Evolutionary conservation across 2,329 filamentous ascomycete genomes (phyloP).

Genomic region (Xylaria sp.): DNA sequence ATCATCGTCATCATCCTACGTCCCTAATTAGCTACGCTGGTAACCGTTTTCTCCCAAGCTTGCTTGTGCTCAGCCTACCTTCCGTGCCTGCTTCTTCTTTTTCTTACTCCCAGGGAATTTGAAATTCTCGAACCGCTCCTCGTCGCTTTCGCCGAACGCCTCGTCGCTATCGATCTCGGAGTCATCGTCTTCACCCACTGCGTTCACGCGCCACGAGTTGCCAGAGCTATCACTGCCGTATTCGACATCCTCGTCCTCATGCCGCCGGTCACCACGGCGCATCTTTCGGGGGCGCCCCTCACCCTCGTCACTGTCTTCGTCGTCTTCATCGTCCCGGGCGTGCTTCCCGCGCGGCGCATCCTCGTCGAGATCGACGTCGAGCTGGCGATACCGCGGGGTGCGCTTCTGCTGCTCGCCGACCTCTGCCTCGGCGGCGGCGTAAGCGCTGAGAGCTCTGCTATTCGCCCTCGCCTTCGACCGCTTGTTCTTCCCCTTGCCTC

Average conservation of each 20-base stretch:
- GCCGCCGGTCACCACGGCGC: conserved; percentile 53
- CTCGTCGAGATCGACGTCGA: conserved; percentile 56
- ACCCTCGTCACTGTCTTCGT: conserved; percentile 71
- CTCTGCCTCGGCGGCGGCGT: conserved; percentile 66
- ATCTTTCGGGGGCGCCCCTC: conserved; percentile 61
- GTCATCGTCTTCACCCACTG: conserved; percentile 69
- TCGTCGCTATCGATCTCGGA: conserved; percentile 77
- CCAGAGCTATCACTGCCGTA: conserved; percentile 87
- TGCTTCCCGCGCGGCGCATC: conserved; percentile 54
- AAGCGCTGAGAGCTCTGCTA: conserved; percentile 66
- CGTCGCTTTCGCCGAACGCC: conserved; percentile 88
- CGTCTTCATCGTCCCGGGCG: conserved; percentile 57
- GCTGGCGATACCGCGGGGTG: conserved; percentile 63
- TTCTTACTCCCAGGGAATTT: conserved; percentile 62
- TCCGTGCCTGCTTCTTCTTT: conserved; percentile 59
- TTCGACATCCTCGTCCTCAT: conserved; percentile 68
- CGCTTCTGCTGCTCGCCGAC: conserved; percentile 60
- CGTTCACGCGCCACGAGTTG: conserved; percentile 84
- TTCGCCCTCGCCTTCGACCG: conserved; percentile 62
- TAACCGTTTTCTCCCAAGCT: not conserved
- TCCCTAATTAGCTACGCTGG: conserved; percentile 42
- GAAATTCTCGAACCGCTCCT: conserved; percentile 84
- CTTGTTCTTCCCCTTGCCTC: conserved; percentile 49
- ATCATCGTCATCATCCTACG: conserved; percentile 62
- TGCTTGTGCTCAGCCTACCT: conserved; percentile 52